Evolutionary conservation across 768 basidiomycete species (phyloP), one percentile per base, ranked within the genome.

Genomic region (Hygrocybe punicea): DNA sequence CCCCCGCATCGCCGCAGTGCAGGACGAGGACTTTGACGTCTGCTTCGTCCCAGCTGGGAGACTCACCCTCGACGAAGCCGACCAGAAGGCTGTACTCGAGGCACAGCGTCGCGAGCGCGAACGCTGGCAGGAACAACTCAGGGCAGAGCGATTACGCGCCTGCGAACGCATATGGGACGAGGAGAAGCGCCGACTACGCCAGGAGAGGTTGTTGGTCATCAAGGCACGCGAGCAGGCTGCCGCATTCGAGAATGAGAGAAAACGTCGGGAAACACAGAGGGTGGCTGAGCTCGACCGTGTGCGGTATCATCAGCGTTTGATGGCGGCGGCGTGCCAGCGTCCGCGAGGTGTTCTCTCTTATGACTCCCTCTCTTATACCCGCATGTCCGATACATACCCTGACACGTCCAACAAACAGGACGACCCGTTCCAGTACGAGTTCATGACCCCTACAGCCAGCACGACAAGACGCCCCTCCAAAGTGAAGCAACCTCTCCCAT

Each of bases 151-250:
- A 33, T 67, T 83, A 49, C 72, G 65, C n/a, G 70, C 69, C 13
- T 79, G 81, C 57, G 80, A 79, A 63, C 67, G 67, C 33, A 73
- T 76, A 50, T 83, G 82, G 82, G 73, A 80, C 49, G 71, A 71
- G 24, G 77, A 76, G 61, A 81, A 78, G 69, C 64, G 69, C 23
- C 68, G 76, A 9, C 58, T 82, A 51, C 69, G 77, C 39, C 71
- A 72, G 44, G 77, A 79, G 55, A 69, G 69, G 48, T 58, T 70
- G 14, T 63, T 68, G 7, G 75, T 75, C 0, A 50, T 71, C 17
- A 67, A 68, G n/a, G 57, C 62, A 51, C 76, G 74, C 46, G 66
- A 71, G 65, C 53, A 62, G 58, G 58, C 65, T 58, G 29, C 60
- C 57, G 35, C 57, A 57, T 4, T 58, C 60, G 25, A 71, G 69